These are phyloP conservation scores for Rhodotorula sp. DNA, from an alignment of 1,284 basidiomycete genomes.

Conservation along the genomic window DNA sequence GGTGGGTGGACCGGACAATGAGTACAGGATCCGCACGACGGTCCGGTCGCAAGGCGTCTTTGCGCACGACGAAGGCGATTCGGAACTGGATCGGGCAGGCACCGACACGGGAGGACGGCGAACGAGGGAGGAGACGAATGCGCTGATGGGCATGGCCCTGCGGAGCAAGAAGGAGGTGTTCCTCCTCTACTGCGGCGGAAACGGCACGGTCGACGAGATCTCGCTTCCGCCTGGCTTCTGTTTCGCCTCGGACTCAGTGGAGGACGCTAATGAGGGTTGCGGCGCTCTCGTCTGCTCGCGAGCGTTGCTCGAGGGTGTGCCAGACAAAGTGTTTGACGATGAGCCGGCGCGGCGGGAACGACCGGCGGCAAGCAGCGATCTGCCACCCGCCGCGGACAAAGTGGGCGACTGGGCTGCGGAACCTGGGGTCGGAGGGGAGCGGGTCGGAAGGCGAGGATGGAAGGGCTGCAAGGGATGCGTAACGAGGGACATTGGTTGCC, in stretches of 20 bases:
- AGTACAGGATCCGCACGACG: too few relatives aligned
- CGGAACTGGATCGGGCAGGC: too few relatives aligned
- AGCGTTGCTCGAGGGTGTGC: slow-evolving; percentile 19
- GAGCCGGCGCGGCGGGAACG: neutral
- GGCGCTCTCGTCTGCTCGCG: slow-evolving; percentile 29
- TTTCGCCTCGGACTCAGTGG: too few relatives aligned
- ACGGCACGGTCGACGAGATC: neutral
- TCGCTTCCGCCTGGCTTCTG: slow-evolving; percentile 4
- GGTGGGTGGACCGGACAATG: too few relatives aligned
- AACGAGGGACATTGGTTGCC: slow-evolving; percentile 27
- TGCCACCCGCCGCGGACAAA: slow-evolving; percentile 6
- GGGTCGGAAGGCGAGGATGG: slow-evolving; percentile 10
- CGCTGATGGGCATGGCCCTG: slow-evolving; percentile 23
- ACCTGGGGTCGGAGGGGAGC: slow-evolving; percentile 1
- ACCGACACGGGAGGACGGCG: neutral
- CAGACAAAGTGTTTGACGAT: slow-evolving; percentile 10
- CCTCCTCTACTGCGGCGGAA: slow-evolving; percentile 32
- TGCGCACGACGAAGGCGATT: too few relatives aligned
- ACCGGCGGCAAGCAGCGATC: slow-evolving; percentile 15
- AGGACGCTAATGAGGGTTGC: slow-evolving; percentile 8
- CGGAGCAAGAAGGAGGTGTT: slow-evolving; percentile 23
- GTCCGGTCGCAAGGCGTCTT: too few relatives aligned
- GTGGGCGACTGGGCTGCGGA: neutral
- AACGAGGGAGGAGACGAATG: slow-evolving; percentile 20
- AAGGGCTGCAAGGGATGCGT: slow-evolving; percentile 25